Base-by-base conservation (phyloP, 768 basidiomycete genomes). In the Ephemerocybe angulata region DNA sequence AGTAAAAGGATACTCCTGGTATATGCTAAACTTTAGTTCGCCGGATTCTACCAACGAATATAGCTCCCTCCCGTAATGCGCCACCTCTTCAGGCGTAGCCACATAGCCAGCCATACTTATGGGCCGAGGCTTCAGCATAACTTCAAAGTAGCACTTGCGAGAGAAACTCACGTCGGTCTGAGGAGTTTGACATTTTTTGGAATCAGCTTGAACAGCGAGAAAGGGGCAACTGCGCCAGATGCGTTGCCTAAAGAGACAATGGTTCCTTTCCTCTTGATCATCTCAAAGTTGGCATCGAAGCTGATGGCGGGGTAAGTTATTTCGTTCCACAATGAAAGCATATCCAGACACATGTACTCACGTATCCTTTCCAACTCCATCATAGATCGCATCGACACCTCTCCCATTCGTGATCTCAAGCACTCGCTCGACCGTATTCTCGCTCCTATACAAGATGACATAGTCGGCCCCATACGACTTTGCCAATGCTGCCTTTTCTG, bases 181-280 rank as follows among this genome's bases (percentile, higher is more conserved):
- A 84, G 60, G 11, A 92, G 72, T 60, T 85, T 90, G 60, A 96
- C 65, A 61, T 96, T 95, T 76, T 94, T 98, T 57, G 85, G 79
- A 0, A 76, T 72, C 12, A 98, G 82, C 62, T 82, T 87, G 47
- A 90, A 71, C 0, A 88, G 80, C 2, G 86, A 71, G 66, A 97
- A 85, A 0, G 90, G 87, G 28, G 83, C 81, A 2, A 91, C 88
- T 6, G 86, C 70, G 2, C 94, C 94, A 6, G 93, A 96, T 0
- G 96, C 92, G 62, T 98, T 98, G 0, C 97, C 97, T 51, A 93
- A 82, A 6, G 85, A 87, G 13, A 97, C 90, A 31, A 97, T 79
- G 0, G 93, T 96, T 2, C 92, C 95, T 67, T 96, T 97, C 37
- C 92, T 78, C 61, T 83, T 82, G 61, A 90, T 76, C 69, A 93